These are phyloP conservation scores for Diaporthe aspalathi DNA, from an alignment of 2,329 filamentous ascomycete genomes.

Conservation along the genomic window DNA sequence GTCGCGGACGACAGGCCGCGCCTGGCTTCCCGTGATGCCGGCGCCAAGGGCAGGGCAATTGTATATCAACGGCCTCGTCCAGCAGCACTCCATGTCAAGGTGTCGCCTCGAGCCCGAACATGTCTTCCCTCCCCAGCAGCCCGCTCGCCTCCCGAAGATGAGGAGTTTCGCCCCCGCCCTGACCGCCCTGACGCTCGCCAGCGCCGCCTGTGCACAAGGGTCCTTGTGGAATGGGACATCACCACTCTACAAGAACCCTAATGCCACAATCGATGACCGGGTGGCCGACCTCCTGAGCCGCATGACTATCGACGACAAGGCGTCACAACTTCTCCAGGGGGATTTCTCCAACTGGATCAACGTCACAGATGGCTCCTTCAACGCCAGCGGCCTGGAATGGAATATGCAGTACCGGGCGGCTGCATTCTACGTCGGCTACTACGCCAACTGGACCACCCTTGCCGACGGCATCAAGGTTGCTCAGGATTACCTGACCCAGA, in stretches of 20 bases:
- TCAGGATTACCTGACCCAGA: conserved; percentile 76
- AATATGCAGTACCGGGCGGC: conserved; percentile 76
- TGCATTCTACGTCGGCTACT: conserved; percentile 78
- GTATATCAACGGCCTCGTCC: conserved; percentile 21
- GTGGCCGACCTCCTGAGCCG: conserved; percentile 75
- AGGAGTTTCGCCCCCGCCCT: conserved; percentile 12
- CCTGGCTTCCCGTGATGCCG: conserved; percentile 28
- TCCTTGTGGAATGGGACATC: conserved; percentile 35
- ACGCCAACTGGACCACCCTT: conserved; percentile 72
- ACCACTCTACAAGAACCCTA: conserved; percentile 72
- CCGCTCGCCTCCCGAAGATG: conserved; percentile 14
- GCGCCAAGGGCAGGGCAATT: conserved; percentile 20
- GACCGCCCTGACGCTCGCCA: conserved; percentile 35
- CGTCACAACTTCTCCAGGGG: conserved; percentile 75
- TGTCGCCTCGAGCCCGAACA: not conserved
- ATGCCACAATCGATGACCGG: conserved; percentile 70
- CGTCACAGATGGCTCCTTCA: conserved; percentile 73
- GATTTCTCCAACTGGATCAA: conserved; percentile 82
- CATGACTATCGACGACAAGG: conserved; percentile 82
- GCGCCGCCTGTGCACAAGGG: conserved; percentile 34
- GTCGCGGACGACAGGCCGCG: conserved; percentile 2
- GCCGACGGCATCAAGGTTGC: conserved; percentile 71
- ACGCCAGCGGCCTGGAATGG: conserved; percentile 72
- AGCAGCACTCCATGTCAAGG: not conserved
- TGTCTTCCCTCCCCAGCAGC: not conserved